Evolutionary conservation across 257 asterid genomes (phyloP).

Genomic region (Nicotiana tomentosiformis): DNA sequence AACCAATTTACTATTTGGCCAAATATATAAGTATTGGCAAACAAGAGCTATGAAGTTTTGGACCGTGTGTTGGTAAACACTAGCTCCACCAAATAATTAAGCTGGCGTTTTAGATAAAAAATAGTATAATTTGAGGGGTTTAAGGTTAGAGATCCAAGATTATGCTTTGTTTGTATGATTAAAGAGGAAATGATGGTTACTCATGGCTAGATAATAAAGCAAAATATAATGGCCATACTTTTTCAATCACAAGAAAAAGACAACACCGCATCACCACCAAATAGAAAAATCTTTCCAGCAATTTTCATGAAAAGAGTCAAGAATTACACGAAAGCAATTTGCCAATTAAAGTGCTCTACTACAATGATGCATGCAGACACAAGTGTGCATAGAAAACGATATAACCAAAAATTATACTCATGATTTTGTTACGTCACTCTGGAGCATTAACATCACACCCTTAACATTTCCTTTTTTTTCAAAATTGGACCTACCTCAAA

Average conservation of each 20-base stretch:
- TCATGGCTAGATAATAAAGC: not conserved
- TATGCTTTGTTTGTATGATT: conserved; percentile 3
- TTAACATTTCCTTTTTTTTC: no score
- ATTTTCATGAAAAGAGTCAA: not conserved
- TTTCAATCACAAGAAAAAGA: conserved; percentile 1
- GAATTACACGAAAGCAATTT: not conserved
- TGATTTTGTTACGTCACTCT: not conserved
- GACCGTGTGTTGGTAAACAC: not conserved
- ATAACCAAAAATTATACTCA: not conserved
- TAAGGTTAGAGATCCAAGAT: not conserved
- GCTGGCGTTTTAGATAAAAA: not conserved
- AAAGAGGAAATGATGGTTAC: not conserved
- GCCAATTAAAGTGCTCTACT: not conserved
- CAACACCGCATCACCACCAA: not conserved
- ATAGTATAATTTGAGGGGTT: not conserved
- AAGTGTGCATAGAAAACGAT: not conserved
- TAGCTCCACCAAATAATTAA: not conserved
- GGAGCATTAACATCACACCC: not conserved
- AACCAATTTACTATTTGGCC: not conserved
- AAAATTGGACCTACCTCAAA: not conserved
- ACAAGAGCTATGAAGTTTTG: not conserved
- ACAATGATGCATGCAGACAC: not conserved
- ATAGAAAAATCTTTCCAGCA: not conserved
- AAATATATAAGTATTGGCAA: not conserved
- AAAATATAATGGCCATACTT: not conserved